Evolutionary conservation across 139 green algal species (phyloP).

Genomic region (Chlamydomonas eustigma): DNA sequence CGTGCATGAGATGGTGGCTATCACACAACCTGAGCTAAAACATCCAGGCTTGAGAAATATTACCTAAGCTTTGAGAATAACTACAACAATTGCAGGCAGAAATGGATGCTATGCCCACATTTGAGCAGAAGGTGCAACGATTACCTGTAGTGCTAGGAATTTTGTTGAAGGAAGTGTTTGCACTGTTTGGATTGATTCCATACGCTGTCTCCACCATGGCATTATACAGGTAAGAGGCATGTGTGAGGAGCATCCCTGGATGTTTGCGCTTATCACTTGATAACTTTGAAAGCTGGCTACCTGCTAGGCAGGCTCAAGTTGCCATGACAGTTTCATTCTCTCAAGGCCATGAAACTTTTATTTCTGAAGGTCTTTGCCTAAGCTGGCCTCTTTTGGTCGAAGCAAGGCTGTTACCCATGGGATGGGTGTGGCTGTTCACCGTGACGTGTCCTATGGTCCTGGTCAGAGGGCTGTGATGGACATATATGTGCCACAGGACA

Average conservation of each 20-base stretch:
- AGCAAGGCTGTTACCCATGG: no score
- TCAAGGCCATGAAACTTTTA: not conserved
- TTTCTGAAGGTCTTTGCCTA: no score
- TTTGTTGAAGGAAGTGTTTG: slow-evolving; percentile 43
- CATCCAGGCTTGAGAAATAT: no score
- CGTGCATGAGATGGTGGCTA: no score
- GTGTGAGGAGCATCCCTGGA: no score
- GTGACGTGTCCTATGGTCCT: slow-evolving; percentile 45
- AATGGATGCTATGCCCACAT: not conserved
- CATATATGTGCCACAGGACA: slow-evolving; percentile 44
- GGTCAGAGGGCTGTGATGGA: slow-evolving; percentile 52
- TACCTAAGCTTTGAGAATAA: no score
- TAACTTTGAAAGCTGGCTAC: no score
- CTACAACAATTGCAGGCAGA: slow-evolving; percentile 13
- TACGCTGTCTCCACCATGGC: slow-evolving; percentile 37
- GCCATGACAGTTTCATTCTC: not conserved
- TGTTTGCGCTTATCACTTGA: no score
- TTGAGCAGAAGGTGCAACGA: not conserved
- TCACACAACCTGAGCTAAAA: no score
- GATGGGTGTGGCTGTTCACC: slow-evolving; percentile 30
- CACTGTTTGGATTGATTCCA: slow-evolving; percentile 35
- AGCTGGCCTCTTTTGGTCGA: no score
- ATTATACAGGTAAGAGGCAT: slow-evolving; percentile 45
- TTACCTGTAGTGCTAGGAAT: slow-evolving; percentile 18
- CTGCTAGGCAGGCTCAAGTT: slow-evolving; percentile 21